Percentiles rank a stretch among this genome's conserved stretches.
Conservation (phyloP, 495 filamentous ascomycete species). For the Penicillium cinerascens region DNA sequence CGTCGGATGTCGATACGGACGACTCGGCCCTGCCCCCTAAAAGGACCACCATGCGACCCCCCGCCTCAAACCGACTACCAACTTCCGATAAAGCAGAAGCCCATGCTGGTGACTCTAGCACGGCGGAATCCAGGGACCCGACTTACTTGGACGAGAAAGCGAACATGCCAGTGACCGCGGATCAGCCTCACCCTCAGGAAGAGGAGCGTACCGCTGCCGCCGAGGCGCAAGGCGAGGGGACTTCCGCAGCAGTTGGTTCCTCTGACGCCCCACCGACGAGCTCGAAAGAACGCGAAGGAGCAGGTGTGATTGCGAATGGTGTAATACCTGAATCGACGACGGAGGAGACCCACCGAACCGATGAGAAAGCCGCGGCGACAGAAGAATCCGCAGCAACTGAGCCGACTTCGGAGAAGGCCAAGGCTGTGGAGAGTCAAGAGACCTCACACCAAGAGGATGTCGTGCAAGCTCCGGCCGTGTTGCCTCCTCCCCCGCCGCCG, state of each 20-base stretch:
- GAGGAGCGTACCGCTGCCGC: constrained; percentile 27
- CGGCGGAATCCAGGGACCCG: constrained; percentile 54
- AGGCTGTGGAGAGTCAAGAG: constrained; percentile 13
- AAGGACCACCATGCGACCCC: constrained; percentile 56
- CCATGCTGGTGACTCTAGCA: constrained; percentile 50
- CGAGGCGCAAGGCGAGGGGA: constrained; percentile 26
- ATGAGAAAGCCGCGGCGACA: constrained; percentile 7
- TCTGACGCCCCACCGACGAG: constrained; percentile 10
- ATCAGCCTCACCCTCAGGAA: constrained; percentile 32
- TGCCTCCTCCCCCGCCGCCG: constrained; percentile 61
- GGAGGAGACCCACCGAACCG: constrained; percentile 4
- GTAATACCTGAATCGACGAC: constrained; percentile 12
- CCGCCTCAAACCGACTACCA: constrained; percentile 51
- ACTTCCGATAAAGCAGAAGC: constrained; percentile 51
- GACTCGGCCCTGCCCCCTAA: constrained; percentile 63
- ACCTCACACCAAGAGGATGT: constrained; percentile 30
- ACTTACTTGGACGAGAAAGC: constrained; percentile 50
- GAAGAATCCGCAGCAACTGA: constrained; percentile 15
- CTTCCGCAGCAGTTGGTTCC: constrained; percentile 11
- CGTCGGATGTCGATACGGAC: constrained; percentile 58
- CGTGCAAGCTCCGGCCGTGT: constrained; percentile 35
- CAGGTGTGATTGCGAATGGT: constrained; percentile 4
- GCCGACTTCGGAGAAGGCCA: constrained; percentile 7
- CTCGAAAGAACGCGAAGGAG: constrained; percentile 9
- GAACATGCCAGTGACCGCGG: constrained; percentile 32